Evolutionary conservation across 257 asterid species (phyloP).

Genomic region (Ligustrum vulgare): DNA sequence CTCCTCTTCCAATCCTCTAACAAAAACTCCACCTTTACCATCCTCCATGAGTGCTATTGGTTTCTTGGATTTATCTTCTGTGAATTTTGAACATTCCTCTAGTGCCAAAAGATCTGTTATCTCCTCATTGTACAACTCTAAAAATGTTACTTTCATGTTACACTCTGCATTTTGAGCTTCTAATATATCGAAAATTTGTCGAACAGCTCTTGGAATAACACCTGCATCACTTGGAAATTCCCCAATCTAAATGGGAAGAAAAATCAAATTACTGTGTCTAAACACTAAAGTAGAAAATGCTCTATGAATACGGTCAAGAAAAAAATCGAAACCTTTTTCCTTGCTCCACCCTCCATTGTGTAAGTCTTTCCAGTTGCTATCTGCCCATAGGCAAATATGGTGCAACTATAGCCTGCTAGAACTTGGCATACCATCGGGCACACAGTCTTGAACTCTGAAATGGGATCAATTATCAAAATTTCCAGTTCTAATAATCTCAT

Average conservation of each 20-base stretch:
- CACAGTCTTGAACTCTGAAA: neutral
- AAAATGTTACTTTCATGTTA: slow-evolving; percentile 88
- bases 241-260: slow-evolving; percentile 68
- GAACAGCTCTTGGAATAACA: slow-evolving; percentile 97
- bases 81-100: slow-evolving; percentile 70
- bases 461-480: no score
- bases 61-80: slow-evolving; percentile 88
- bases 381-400: slow-evolving; percentile 97
- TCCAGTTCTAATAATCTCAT: no score
- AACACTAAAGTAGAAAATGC: slow-evolving; percentile 8
- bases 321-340: slow-evolving; percentile 64
- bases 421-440: slow-evolving; percentile 91
- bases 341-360: slow-evolving; percentile 98
- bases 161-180: slow-evolving; percentile 95
- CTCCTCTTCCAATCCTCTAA: slow-evolving; percentile 98
- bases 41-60: slow-evolving; percentile 99
- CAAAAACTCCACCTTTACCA: slow-evolving; percentile 96
- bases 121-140: slow-evolving; percentile 96
- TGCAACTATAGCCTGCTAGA: slow-evolving; percentile 93
- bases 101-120: slow-evolving; percentile 92
- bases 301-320: neutral
- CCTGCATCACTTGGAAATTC: slow-evolving; percentile 97
- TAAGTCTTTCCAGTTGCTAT: slow-evolving; percentile 98
- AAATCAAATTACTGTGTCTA: slow-evolving; percentile 20
- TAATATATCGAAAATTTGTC: slow-evolving; percentile 83